Evolutionary conservation across 208 protist genomes (phyloP).

Genomic region (Acanthamoeba divionensis): DNA sequence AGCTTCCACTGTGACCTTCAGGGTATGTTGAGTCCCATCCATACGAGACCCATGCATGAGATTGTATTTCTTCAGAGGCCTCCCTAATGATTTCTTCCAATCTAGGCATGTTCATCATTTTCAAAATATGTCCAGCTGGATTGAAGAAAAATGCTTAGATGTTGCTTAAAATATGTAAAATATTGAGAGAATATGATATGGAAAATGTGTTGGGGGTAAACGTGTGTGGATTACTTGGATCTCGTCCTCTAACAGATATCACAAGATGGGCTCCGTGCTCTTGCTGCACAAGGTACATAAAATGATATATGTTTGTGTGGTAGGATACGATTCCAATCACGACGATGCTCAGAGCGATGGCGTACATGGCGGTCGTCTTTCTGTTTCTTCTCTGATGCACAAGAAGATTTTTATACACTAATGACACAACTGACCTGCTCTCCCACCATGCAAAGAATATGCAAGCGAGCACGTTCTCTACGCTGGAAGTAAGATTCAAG

Average conservation of each 20-base stretch:
- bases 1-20: too few species aligned
- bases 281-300: slow-evolving; percentile 67
- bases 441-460: slow-evolving; percentile 91
- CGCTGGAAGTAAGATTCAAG: slow-evolving; percentile 84
- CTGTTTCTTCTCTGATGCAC: slow-evolving; percentile 89
- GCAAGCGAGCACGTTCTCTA: slow-evolving; percentile 81
- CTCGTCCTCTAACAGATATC: neutral
- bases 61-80: too few species aligned
- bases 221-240: too few species aligned
- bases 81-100: too few species aligned
- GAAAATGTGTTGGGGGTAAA: too few species aligned
- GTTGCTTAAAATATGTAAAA: too few species aligned
- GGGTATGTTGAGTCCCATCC: too few species aligned
- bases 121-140: too few species aligned
- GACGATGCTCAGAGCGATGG: slow-evolving; percentile 89
- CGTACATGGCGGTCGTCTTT: slow-evolving; percentile 94
- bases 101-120: too few species aligned
- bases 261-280: slow-evolving; percentile 48
- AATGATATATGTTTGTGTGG: slow-evolving; percentile 80
- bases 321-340: slow-evolving; percentile 90
- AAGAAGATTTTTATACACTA: slow-evolving; percentile 88
- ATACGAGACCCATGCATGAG: too few species aligned
- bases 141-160: too few species aligned
- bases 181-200: too few species aligned
- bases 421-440: slow-evolving; percentile 68